Evolutionary conservation across 768 basidiomycete species (phyloP), one percentile per base, ranked within the genome.

Genomic region (Calocera cornea): DNA sequence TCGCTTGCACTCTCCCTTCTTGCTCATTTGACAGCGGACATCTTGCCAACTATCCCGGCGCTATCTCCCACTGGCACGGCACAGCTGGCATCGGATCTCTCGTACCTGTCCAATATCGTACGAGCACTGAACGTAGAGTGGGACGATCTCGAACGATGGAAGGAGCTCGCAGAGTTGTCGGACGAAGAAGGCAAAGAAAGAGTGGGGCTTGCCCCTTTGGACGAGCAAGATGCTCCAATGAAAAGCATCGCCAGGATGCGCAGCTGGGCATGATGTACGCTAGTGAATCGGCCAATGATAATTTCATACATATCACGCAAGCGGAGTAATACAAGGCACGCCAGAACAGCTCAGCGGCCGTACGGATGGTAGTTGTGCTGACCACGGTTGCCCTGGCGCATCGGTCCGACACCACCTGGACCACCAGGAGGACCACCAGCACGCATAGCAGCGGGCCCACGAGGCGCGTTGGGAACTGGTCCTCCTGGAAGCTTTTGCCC

Each of bases 91-190:
- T 87, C 88, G 2, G 97, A 99, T 77, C 76, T 99, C 69, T 89
- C 86, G 27, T 97, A 97, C 77, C 80, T 99, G 41, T 84, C 86
- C 1, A 97, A 95, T 71, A 94, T 98, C 60, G 88, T 94, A 36
- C 81, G 86, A 60, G 94, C 92, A 31, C 80, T 98, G 64, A 93
- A 95, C 73, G 92, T 95, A 3, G 92, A 95, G 71, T 87, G 82
- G 72, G 84, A 84, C 7, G 88, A 87, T 40, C 78, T 98, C 50
- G 88, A 88, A 70, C 80, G 78, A 72, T 97, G 95, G 95, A 86
- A 83, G 75, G 83, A 83, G 64, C 86, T 80, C 65, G 80, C 82
- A n/a, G 85, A 83, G 40, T 76, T 88, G 78, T 70, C 65, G 33
- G 84, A 84, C 49, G 84, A 88, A 34, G 78, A 75, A 1, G 78